Percentiles rank a stretch among this genome's conserved stretches.
Conservation (phyloP, 106 monocot species). For the Dendrobium officinale region DNA sequence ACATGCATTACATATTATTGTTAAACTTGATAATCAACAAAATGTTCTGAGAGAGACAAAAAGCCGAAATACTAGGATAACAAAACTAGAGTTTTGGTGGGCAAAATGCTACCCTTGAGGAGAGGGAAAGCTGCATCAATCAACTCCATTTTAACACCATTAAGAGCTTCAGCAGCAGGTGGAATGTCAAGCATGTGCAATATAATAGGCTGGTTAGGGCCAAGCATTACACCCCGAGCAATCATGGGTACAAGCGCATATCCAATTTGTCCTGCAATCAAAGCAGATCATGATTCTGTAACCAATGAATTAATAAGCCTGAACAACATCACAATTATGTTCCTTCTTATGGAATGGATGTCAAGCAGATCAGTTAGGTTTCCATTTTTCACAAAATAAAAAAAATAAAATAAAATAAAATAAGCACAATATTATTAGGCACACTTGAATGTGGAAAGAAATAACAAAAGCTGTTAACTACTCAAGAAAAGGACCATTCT, state of each 20-base stretch:
- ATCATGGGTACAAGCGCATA: slow-evolving; percentile 71
- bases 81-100: neutral
- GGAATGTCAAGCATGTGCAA: slow-evolving; percentile 70
- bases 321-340: too few relatives aligned
- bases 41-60: neutral
- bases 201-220: slow-evolving; percentile 53
- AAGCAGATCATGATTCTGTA: neutral
- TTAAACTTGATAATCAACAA: neutral
- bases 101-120: slow-evolving; percentile 36
- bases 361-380: too few relatives aligned
- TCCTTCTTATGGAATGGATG: too few relatives aligned
- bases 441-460: too few relatives aligned
- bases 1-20: too few relatives aligned
- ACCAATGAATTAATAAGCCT: too few relatives aligned
- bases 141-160: slow-evolving; percentile 69
- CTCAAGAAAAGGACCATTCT: too few relatives aligned
- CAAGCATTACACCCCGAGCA: slow-evolving; percentile 67
- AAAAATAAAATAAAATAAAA: too few relatives aligned
- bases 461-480: too few relatives aligned
- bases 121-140: slow-evolving; percentile 61
- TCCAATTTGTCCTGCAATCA: slow-evolving; percentile 59
- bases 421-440: too few relatives aligned
- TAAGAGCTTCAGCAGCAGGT: slow-evolving; percentile 26
- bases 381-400: too few relatives aligned
- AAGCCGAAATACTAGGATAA: neutral